Conservation (phyloP, 192 early-diverging fungal species). For the Coemansia interrupta region DNA sequence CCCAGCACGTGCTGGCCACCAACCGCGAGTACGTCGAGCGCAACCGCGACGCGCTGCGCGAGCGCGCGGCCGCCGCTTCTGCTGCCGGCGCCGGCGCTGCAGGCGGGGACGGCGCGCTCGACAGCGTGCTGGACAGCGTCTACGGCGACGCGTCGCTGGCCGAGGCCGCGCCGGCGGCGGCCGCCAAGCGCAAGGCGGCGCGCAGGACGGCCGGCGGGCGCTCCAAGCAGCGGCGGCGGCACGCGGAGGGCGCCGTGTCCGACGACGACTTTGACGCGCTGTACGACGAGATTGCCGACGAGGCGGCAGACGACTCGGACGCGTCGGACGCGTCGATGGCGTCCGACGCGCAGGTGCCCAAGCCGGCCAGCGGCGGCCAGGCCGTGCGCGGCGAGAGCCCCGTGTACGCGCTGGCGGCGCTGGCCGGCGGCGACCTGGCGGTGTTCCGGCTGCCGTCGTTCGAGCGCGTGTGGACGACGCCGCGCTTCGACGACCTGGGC, state of each 20-base stretch:
- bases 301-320: slow-evolving; percentile 2
- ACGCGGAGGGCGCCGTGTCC: not conserved
- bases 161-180: not conserved
- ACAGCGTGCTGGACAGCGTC: slow-evolving; percentile 36
- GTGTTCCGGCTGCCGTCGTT: slow-evolving; percentile 37
- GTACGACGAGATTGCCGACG: slow-evolving; percentile 53
- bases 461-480: slow-evolving; percentile 32
- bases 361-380: slow-evolving; percentile 11
- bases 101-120: not conserved
- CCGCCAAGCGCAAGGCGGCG: slow-evolving; percentile 19
- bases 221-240: slow-evolving; percentile 9
- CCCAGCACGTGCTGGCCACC: slow-evolving; percentile 20
- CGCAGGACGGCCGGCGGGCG: not conserved
- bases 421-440: slow-evolving; percentile 21
- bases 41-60: slow-evolving; percentile 16
- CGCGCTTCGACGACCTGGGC: slow-evolving; percentile 28
- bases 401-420: slow-evolving; percentile 18
- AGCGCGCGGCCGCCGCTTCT: slow-evolving; percentile 2
- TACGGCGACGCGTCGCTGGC: slow-evolving; percentile 40
- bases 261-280: slow-evolving; percentile 29
- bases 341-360: not conserved
- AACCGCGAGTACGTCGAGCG: slow-evolving; percentile 36
- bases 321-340: not conserved
- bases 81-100: slow-evolving; percentile 1
- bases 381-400: slow-evolving; percentile 20